Evolutionary conservation across 2,329 filamentous ascomycete species (phyloP).

Genomic region (Aspergillus uvarum): DNA sequence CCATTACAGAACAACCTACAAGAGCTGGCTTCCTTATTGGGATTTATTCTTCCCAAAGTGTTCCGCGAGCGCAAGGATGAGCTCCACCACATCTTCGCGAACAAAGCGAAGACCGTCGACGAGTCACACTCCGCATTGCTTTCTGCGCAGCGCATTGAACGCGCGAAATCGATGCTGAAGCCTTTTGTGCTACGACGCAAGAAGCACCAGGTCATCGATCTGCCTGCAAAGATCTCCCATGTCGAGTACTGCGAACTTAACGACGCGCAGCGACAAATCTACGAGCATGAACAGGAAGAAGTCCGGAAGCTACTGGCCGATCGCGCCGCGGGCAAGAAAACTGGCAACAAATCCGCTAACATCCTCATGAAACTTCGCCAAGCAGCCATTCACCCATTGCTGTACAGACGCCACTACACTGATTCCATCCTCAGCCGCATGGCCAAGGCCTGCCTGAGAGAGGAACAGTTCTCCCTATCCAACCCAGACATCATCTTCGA

Average conservation of each 20-base stretch:
- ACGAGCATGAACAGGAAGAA: slow-evolving; percentile 66
- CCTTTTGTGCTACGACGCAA: slow-evolving; percentile 93
- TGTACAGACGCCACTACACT: slow-evolving; percentile 79
- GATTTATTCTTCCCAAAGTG: slow-evolving; percentile 87
- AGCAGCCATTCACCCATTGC: slow-evolving; percentile 84
- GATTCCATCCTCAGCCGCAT: slow-evolving; percentile 75
- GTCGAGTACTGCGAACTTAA: slow-evolving; percentile 82
- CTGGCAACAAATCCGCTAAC: slow-evolving; percentile 58
- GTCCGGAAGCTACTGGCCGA: slow-evolving; percentile 61
- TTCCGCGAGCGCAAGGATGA: slow-evolving; percentile 76
- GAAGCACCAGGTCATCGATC: slow-evolving; percentile 86
- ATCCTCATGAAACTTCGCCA: slow-evolving; percentile 89
- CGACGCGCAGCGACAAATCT: slow-evolving; percentile 68
- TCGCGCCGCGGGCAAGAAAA: slow-evolving; percentile 56
- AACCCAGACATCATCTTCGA: slow-evolving; percentile 54
- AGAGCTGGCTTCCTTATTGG: slow-evolving; percentile 84
- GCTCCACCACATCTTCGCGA: slow-evolving; percentile 83
- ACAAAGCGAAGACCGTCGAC: slow-evolving; percentile 79
- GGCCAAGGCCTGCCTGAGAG: slow-evolving; percentile 71
- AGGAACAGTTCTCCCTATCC: slow-evolving; percentile 56
- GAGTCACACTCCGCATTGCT: slow-evolving; percentile 74
- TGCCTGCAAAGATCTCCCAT: slow-evolving; percentile 75
- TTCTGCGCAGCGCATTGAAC: slow-evolving; percentile 79
- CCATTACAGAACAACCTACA: slow-evolving; percentile 95
- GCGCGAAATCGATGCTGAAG: slow-evolving; percentile 87